These are phyloP conservation scores for Salix suchowensis DNA, from an alignment of 345 rosid species.

Conservation along the genomic window DNA sequence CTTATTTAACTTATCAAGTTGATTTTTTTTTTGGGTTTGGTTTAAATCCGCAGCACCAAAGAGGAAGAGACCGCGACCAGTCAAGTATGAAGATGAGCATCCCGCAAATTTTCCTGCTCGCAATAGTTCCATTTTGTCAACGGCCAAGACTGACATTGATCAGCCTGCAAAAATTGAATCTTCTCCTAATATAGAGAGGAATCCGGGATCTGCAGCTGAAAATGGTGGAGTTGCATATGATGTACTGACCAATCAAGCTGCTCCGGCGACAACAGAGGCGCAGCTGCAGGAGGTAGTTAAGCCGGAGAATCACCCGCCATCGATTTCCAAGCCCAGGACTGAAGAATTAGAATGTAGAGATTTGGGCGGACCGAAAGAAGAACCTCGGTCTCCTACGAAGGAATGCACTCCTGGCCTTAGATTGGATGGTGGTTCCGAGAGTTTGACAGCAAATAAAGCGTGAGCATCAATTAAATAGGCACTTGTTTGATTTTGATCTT, in stretches of 20 bases:
- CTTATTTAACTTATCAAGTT: neutral
- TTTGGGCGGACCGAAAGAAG: slow-evolving; percentile 41
- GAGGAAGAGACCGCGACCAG: slow-evolving; percentile 82
- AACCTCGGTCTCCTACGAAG: slow-evolving; percentile 46
- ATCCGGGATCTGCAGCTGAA: slow-evolving; percentile 14
- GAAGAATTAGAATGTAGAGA: slow-evolving; percentile 40
- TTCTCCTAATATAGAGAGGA: slow-evolving; percentile 41
- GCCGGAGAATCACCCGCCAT: neutral
- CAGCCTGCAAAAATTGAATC: slow-evolving; percentile 45
- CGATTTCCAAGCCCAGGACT: slow-evolving; percentile 34
- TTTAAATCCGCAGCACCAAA: slow-evolving; percentile 63
- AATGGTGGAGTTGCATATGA: slow-evolving; percentile 14
- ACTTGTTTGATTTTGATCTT: neutral
- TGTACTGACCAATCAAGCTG: neutral
- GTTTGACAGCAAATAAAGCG: slow-evolving; percentile 42
- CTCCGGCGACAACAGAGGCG: neutral
- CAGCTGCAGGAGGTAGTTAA: slow-evolving; percentile 6
- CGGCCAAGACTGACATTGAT: slow-evolving; percentile 51
- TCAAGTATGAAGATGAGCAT: slow-evolving; percentile 79
- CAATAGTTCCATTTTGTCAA: slow-evolving; percentile 38
- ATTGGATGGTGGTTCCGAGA: slow-evolving; percentile 49
- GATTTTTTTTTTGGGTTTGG: neutral
- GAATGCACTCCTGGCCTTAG: slow-evolving; percentile 48
- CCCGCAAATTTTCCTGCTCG: slow-evolving; percentile 42
- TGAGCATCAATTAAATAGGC: slow-evolving; percentile 22